Percentiles rank a stretch among this genome's conserved stretches.
Conservation (phyloP, 2,329 filamentous ascomycete species). For the Fusarium nygamai region DNA sequence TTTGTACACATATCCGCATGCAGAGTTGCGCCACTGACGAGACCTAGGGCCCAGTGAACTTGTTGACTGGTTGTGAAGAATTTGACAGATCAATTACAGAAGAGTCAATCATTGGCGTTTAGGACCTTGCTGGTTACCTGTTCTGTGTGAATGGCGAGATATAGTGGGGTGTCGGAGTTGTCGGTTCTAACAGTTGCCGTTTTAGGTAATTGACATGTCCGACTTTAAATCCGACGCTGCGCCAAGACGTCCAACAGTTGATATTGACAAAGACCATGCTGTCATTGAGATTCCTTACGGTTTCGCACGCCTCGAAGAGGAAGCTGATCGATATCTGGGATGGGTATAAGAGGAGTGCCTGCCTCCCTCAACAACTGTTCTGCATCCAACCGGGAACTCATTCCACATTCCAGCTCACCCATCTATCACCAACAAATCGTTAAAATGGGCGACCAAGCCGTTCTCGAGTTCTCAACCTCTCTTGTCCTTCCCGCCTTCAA, state of each 20-base stretch:
- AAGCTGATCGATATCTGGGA: background rate
- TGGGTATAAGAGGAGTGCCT: background rate
- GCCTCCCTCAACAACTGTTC: background rate
- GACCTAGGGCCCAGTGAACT: background rate
- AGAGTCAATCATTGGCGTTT: background rate
- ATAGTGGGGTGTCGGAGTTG: background rate
- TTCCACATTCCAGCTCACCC: background rate
- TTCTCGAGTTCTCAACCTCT: background rate
- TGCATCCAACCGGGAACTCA: no score
- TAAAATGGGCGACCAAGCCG: background rate
- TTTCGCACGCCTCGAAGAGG: background rate
- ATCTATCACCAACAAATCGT: background rate
- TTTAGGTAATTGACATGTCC: conserved; percentile 22
- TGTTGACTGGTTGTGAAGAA: background rate
- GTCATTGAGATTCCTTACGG: background rate
- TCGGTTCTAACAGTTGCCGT: conserved; percentile 14
- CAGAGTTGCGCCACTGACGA: background rate
- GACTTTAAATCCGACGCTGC: background rate
- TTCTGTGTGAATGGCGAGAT: background rate
- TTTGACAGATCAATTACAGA: background rate
- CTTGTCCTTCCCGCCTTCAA: conserved; percentile 28
- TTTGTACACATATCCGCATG: background rate
- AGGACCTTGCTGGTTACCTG: background rate
- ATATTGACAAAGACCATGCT: no score
- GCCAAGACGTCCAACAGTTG: no score